A percentile compares a stretch with the other conserved stretches of the same genome.
Conservation (phyloP, 129 eudicot species). For the Apium graveolens region DNA sequence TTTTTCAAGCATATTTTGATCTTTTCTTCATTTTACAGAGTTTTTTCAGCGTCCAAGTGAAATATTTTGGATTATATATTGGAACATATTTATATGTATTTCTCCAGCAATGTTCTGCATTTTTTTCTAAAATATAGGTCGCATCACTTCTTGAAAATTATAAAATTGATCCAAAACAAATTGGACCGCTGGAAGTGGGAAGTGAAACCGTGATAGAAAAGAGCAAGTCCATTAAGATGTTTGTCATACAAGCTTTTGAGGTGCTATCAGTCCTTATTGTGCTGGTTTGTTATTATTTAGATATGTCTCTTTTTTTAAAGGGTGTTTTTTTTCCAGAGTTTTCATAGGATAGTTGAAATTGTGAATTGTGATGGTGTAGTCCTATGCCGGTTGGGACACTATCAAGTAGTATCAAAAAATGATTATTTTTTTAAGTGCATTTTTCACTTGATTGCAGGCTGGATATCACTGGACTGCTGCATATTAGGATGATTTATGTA, state of each 20-base stretch:
- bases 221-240: constrained; percentile 96
- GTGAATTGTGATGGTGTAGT: neutral
- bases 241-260: constrained; percentile 90
- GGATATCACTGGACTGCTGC: neutral
- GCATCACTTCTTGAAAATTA: constrained; percentile 81
- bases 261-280: constrained; percentile 21
- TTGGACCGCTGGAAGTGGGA: constrained; percentile 95
- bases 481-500: neutral
- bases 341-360: too few relatives aligned
- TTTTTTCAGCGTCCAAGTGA: too few relatives aligned
- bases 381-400: neutral
- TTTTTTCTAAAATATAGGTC: too few relatives aligned
- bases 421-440: neutral
- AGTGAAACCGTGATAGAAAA: constrained; percentile 96
- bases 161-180: too few relatives aligned
- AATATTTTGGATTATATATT: too few relatives aligned
- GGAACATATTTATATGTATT: too few relatives aligned
- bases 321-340: too few relatives aligned
- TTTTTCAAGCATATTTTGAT: too few relatives aligned
- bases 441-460: too few relatives aligned
- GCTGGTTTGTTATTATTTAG: neutral
- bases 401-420: neutral
- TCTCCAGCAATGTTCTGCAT: too few relatives aligned
- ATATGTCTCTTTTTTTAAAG: neutral
- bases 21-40: too few relatives aligned